Conservation (phyloP, 2,329 filamentous ascomycete genomes). For the Arthrobotrys sphaeroides region DNA sequence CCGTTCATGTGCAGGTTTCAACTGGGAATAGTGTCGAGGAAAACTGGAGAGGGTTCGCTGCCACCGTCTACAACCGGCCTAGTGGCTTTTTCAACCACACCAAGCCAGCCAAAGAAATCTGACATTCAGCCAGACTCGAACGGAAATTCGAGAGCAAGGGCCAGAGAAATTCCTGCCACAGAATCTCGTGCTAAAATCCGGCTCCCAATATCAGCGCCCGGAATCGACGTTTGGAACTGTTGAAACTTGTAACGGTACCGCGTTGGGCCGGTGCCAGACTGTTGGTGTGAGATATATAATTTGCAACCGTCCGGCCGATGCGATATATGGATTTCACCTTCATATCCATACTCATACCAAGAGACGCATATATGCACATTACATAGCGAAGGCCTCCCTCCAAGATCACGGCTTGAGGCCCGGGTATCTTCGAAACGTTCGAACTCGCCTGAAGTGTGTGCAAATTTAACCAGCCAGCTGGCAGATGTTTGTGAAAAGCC, state of each 20-base stretch:
- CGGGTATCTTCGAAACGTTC: slow-evolving; percentile 21
- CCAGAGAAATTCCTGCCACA: slow-evolving; percentile 39
- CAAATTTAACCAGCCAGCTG: slow-evolving; percentile 50
- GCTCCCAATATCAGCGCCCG: slow-evolving; percentile 22
- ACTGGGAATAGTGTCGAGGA: slow-evolving; percentile 51
- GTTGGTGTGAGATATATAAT: slow-evolving; percentile 19
- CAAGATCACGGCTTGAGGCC: slow-evolving; percentile 14
- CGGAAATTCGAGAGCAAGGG: slow-evolving; percentile 52
- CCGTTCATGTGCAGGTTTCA: slow-evolving; percentile 55
- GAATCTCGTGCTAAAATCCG: slow-evolving; percentile 41
- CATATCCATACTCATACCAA: background rate
- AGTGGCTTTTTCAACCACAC: slow-evolving; percentile 50
- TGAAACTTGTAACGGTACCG: slow-evolving; percentile 25
- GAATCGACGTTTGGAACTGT: slow-evolving; percentile 24
- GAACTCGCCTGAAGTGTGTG: slow-evolving; percentile 28
- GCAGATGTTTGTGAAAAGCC: slow-evolving; percentile 45
- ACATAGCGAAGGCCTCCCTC: slow-evolving; percentile 2
- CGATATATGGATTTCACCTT: no score
- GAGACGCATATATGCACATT: background rate
- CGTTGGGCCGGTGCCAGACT: background rate
- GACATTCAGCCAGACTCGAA: slow-evolving; percentile 49
- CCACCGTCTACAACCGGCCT: slow-evolving; percentile 51
- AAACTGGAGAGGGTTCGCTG: slow-evolving; percentile 32
- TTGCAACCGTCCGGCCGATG: background rate
- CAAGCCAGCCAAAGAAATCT: slow-evolving; percentile 22